Evolutionary conservation across 768 basidiomycete genomes (phyloP).

Genomic region (Boletus sp.): DNA sequence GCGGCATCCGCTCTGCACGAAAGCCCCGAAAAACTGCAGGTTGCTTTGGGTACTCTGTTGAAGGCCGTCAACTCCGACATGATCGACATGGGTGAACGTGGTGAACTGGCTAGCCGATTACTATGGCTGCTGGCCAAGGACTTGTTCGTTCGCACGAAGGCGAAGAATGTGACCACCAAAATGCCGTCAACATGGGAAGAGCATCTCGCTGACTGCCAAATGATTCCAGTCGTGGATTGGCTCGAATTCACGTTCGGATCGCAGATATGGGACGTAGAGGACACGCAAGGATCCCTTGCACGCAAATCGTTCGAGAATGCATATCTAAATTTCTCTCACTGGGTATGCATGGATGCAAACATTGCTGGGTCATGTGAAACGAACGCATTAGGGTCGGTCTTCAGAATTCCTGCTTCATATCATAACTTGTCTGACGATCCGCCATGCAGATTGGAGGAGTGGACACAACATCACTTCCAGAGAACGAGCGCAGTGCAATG

Average conservation of each 20-base stretch:
- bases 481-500: no score
- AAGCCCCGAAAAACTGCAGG: neutral
- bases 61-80: no score
- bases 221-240: no score
- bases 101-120: no score
- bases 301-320: constrained; percentile 4
- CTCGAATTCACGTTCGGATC: constrained; percentile 9
- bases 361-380: neutral
- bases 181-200: no score
- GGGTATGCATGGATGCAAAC: constrained; percentile 9
- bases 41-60: neutral
- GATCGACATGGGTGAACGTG: no score
- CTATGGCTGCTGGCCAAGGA: no score
- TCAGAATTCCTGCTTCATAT: neutral
- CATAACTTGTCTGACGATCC: neutral
- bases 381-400: neutral
- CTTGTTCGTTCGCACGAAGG: no score
- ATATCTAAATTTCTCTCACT: constrained; percentile 12
- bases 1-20: neutral
- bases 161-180: no score
- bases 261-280: neutral
- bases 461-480: no score
- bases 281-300: neutral
- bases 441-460: no score
- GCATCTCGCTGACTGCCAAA: no score